phyloP scores from a whole-genome alignment of 306 rosid species.

The Rubus idaeus region DNA sequence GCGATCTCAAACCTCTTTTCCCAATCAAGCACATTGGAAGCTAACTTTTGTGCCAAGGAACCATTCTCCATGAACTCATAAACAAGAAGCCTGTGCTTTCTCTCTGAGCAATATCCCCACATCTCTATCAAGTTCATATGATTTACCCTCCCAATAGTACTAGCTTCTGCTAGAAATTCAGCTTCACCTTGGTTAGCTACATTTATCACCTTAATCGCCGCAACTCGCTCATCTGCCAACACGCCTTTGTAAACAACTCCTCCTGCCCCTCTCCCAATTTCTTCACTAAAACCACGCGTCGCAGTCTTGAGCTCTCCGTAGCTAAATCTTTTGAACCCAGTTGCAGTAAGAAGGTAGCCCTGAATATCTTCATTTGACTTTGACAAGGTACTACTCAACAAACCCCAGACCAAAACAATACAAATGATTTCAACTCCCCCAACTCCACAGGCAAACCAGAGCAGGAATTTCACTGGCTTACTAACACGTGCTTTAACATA shows the following conservation, averaged over 20 bases:
- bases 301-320: constrained; percentile 51
- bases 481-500: constrained; percentile 12
- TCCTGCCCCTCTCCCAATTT: constrained; percentile 58
- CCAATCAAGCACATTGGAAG: constrained; percentile 41
- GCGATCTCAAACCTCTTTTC: constrained; percentile 48
- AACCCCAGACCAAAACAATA: constrained; percentile 33
- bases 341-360: constrained; percentile 36
- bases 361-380: constrained; percentile 8
- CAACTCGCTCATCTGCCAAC: constrained; percentile 39
- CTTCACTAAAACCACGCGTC: constrained; percentile 44
- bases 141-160: constrained; percentile 54
- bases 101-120: constrained; percentile 61
- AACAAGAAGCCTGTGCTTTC: constrained; percentile 57
- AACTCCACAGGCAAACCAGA: constrained; percentile 40
- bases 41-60: constrained; percentile 38
- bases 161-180: constrained; percentile 60
- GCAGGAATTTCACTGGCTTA: constrained; percentile 35
- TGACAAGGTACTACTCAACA: constrained; percentile 12
- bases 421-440: constrained; percentile 48
- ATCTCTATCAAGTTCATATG: constrained; percentile 60
- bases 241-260: constrained; percentile 53
- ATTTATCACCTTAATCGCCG: constrained; percentile 40
- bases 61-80: constrained; percentile 56
- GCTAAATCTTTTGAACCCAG: constrained; percentile 47
- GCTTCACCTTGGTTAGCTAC: constrained; percentile 52